Conservation (phyloP, 192 early-diverging fungal species). For the Linnemannia exigua region DNA sequence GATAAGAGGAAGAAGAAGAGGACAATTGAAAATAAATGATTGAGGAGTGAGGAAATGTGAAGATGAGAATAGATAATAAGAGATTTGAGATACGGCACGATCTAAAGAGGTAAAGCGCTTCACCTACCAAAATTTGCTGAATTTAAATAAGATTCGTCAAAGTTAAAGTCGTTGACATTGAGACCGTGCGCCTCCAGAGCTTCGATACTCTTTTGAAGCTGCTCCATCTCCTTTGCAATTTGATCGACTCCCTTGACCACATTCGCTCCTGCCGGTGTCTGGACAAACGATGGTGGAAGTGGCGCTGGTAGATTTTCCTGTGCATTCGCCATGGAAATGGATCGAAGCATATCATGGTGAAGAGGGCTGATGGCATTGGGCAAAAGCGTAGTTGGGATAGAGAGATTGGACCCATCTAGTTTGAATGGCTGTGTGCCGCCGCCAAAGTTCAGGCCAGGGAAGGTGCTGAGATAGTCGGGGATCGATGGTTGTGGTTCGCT, state of each 20-base stretch:
- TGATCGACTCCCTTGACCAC: conserved; percentile 39
- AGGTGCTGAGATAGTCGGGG: conserved; percentile 12
- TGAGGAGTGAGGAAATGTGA: too few species aligned
- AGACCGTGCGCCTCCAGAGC: conserved; percentile 44
- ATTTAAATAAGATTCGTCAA: conserved; percentile 39
- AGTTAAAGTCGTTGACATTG: conserved; percentile 41
- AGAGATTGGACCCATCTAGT: conserved; percentile 29
- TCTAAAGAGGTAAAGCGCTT: background rate
- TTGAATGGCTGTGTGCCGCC: conserved; percentile 25
- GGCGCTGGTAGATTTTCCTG: conserved; percentile 15
- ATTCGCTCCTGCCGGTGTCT: conserved; percentile 43
- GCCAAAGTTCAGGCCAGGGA: conserved; percentile 10
- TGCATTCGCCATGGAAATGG: conserved; percentile 51
- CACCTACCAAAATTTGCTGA: conserved; percentile 23
- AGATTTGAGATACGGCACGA: too few species aligned
- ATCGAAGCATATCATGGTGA: conserved; percentile 47
- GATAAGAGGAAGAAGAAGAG: too few species aligned
- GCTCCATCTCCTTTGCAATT: conserved; percentile 48
- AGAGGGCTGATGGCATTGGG: conserved; percentile 34
- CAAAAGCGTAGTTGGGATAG: conserved; percentile 33
- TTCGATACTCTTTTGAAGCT: conserved; percentile 47
- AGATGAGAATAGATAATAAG: too few species aligned
- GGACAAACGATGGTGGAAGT: conserved; percentile 36
- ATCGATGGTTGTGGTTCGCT: background rate
- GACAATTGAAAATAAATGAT: too few species aligned